phyloP scores from a whole-genome alignment of 1,139 yeast species.

The Suhomyces guaymorum region DNA sequence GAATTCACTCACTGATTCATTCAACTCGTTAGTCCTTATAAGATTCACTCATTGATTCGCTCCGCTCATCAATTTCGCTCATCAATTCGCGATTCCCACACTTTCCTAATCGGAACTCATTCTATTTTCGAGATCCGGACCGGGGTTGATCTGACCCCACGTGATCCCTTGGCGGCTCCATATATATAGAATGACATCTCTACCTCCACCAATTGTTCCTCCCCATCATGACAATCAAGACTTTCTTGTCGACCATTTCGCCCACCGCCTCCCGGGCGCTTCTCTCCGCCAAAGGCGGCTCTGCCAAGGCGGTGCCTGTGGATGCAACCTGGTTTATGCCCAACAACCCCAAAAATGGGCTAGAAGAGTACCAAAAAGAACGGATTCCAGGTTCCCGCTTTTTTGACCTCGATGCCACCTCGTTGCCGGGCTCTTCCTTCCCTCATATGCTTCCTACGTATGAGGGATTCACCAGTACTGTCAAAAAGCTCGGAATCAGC shows the following conservation, averaged over 20 bases:
- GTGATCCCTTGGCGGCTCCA: constrained; percentile 1
- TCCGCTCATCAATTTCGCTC: no score
- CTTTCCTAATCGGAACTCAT: no score
- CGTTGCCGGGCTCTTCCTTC: constrained; percentile 56
- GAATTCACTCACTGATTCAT: no score
- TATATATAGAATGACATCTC: neutral
- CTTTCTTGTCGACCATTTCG: constrained; percentile 16
- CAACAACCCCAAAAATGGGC: constrained; percentile 60
- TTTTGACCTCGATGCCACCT: constrained; percentile 76
- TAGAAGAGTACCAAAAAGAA: constrained; percentile 53
- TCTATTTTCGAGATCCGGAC: neutral
- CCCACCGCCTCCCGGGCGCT: constrained; percentile 26
- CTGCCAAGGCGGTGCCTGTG: constrained; percentile 57
- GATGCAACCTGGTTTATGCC: constrained; percentile 97
- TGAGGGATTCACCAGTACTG: constrained; percentile 52
- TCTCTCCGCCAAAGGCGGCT: constrained; percentile 17
- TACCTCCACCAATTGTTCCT: no score
- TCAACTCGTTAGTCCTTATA: no score
- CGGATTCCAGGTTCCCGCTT: constrained; percentile 70
- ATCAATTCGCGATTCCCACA: no score
- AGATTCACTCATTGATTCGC: no score
- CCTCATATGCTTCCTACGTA: constrained; percentile 89
- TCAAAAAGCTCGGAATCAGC: constrained; percentile 49
- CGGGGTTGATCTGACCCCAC: constrained; percentile 2
- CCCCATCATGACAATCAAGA: constrained; percentile 7